Evolutionary conservation across 495 filamentous ascomycete species (phyloP), one percentile per base, ranked within the genome.

Genomic region (Penicillium fimorum): DNA sequence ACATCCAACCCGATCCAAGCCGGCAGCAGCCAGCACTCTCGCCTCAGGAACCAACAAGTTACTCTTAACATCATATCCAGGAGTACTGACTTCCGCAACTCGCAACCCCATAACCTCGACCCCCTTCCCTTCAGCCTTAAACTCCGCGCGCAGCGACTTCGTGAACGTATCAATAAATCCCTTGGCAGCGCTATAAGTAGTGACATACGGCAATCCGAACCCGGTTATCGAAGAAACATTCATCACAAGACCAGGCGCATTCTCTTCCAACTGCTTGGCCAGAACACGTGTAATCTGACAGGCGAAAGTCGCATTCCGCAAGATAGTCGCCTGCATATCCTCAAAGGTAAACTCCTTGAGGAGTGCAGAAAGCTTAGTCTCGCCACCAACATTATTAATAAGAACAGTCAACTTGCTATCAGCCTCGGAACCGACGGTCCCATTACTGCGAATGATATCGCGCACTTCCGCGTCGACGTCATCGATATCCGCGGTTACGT

Each of bases 321-420:
- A 65, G 32, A 76, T 60, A 4, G 58, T 53, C 18, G 50, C 57
- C 41, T 69, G 48, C n/a, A 72, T 50, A 11, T 72, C 61, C 1
- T 61, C 59, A 22, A 46, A 58, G 1, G 55, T 60, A 3, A 57
- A 53, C 1, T 62, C 57, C 12, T 59, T 54, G 11, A 79, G 46
- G 1, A 58, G 43, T 9, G 62, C 56, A 33, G 61, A 65, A 15
- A 49, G 51, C 24, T 44, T 60, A 11, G 44, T 33, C 22, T 62
- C 64, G 18, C 73, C 71, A 18, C 77, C 79, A 1, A 81, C 76
- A 62, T 82, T 82, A 58, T 82, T 81, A 42, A 82, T 63, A 35
- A 82, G 65, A 0, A 81, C 65, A 4, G 65, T 74, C 32, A 82
- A 55, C 22, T 59, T 43, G 5, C 58, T 22, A 9, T 17, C 35